Percentiles rank a stretch among this genome's conserved stretches.
These are phyloP conservation scores for Pythium folliculosum DNA, from an alignment of 352 stramenopile genomes.

Conservation along the genomic window DNA sequence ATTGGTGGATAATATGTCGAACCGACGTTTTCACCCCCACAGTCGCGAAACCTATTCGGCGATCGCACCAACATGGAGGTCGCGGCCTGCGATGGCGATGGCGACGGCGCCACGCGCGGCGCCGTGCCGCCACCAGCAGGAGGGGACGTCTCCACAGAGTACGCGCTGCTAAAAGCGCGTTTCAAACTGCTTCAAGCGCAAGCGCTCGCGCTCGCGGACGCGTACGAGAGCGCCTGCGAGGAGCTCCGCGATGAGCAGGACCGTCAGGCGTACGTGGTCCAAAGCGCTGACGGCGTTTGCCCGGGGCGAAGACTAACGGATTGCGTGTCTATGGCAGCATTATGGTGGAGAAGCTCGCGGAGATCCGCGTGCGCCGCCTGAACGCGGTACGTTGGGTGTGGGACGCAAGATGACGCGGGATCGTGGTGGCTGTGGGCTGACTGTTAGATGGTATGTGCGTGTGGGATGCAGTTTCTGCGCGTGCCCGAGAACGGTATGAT, in stretches of 20 bases:
- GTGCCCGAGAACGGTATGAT: constrained; percentile 35
- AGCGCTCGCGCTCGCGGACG: constrained; percentile 34
- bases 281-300: too few relatives aligned
- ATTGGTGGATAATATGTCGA: neutral
- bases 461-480: constrained; percentile 33
- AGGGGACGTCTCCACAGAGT: constrained; percentile 9
- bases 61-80: neutral
- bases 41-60: constrained; percentile 3
- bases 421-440: too few relatives aligned
- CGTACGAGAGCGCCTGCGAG: constrained; percentile 37
- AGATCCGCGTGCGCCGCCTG: constrained; percentile 50
- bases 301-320: neutral
- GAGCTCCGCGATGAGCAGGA: constrained; percentile 42
- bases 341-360: constrained; percentile 45
- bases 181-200: constrained; percentile 42
- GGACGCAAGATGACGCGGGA: neutral
- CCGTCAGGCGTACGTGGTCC: constrained; percentile 38
- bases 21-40: neutral
- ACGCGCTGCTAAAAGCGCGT: constrained; percentile 33
- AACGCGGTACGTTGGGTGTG: constrained; percentile 32
- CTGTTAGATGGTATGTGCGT: neutral
- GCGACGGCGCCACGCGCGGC: neutral
- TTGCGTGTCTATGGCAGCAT: constrained; percentile 26
- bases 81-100: neutral
- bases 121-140: neutral